phyloP scores from a whole-genome alignment of 176 grass and related monocot species.

The Cenchrus purpureus region DNA sequence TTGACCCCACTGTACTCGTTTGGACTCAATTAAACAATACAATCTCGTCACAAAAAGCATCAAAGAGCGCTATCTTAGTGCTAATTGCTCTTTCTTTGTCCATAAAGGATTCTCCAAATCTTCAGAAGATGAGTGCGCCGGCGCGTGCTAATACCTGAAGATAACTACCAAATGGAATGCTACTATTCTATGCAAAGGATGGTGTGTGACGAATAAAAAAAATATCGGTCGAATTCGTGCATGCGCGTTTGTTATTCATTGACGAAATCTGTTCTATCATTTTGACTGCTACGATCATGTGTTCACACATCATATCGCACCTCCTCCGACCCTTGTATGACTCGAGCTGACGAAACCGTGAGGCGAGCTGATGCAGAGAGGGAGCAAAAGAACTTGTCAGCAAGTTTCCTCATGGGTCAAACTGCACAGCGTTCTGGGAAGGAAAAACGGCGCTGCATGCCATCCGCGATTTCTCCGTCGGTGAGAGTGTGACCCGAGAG shows the following conservation, averaged over 20 bases:
- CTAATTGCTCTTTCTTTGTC: conserved; percentile 23
- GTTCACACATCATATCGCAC: conserved; percentile 35
- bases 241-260: conserved; percentile 13
- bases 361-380: not conserved
- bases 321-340: not conserved
- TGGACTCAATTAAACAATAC: conserved; percentile 26
- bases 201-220: conserved; percentile 2
- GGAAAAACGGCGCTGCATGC: not conserved
- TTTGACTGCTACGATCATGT: conserved; percentile 52
- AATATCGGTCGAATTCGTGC: not conserved
- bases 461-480: not conserved
- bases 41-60: conserved; percentile 12
- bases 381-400: not conserved
- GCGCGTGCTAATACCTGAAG: conserved; percentile 7
- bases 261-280: conserved; percentile 32
- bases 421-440: not conserved
- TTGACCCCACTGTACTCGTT: conserved; percentile 5
- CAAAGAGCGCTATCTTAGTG: conserved; percentile 5
- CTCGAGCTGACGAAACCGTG: conserved; percentile 36
- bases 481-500: not conserved
- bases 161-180: not conserved
- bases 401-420: conserved; percentile 19
- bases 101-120: conserved; percentile 31
- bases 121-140: conserved; percentile 14
- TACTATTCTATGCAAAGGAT: not conserved